Percentiles rank a stretch among this genome's conserved stretches.
Conservation (phyloP, 2,329 filamentous ascomycete genomes). For the Elsinoe arachidis region DNA sequence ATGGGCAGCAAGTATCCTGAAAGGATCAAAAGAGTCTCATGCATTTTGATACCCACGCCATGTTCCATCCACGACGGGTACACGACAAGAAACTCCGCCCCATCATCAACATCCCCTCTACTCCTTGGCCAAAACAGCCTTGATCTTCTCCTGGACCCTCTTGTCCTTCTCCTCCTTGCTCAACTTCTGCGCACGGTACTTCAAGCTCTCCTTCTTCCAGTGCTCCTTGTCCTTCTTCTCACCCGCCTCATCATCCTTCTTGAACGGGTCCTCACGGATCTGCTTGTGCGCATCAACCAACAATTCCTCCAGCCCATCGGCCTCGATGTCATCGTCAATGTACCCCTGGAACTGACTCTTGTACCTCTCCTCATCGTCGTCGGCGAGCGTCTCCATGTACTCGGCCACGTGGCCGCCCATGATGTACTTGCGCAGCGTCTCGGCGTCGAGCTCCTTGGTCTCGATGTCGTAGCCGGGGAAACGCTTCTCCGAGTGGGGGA, state of each 20-base stretch:
- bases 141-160: slow-evolving; percentile 85
- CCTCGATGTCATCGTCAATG: slow-evolving; percentile 93
- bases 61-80: neutral
- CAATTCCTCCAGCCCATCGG: slow-evolving; percentile 92
- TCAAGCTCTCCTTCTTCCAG: slow-evolving; percentile 65
- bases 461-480: slow-evolving; percentile 99
- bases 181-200: slow-evolving; percentile 72
- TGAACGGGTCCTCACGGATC: slow-evolving; percentile 96
- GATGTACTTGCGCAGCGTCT: slow-evolving; percentile 98
- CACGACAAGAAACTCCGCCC: neutral
- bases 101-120: neutral
- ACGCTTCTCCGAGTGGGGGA: slow-evolving; percentile 98
- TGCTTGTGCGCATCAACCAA: slow-evolving; percentile 91
- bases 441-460: slow-evolving; percentile 93
- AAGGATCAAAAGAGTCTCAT: neutral
- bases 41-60: neutral
- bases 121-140: slow-evolving; percentile 53
- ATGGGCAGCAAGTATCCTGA: too few relatives aligned
- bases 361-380: slow-evolving; percentile 99
- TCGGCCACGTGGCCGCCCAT: slow-evolving; percentile 95
- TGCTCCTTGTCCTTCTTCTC: slow-evolving; percentile 96
- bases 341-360: slow-evolving; percentile 97
- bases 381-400: slow-evolving; percentile 99
- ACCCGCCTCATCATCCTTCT: slow-evolving; percentile 68
- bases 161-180: slow-evolving; percentile 74